Evolutionary conservation across 1,139 yeast genomes (phyloP).

Genomic region (Groenewaldozyma auringiensis): DNA sequence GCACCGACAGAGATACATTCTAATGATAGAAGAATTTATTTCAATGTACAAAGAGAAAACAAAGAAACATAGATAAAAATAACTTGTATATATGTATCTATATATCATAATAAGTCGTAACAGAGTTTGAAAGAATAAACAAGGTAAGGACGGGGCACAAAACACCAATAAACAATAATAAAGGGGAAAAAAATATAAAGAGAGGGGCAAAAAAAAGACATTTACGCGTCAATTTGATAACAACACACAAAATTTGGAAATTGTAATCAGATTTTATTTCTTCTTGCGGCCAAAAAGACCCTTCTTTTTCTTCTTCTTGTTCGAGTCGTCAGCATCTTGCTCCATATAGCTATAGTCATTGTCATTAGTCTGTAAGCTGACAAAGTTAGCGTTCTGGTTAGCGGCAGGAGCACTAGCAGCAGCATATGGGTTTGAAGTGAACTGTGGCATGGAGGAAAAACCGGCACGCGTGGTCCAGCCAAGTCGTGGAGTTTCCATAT

Average conservation of each 20-base stretch:
- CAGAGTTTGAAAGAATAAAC: background rate
- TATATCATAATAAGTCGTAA: background rate
- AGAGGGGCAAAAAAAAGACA: too few species aligned
- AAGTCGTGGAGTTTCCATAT: conserved; percentile 63
- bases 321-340: conserved; percentile 14
- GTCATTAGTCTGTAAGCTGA: conserved; percentile 10
- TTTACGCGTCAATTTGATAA: too few species aligned
- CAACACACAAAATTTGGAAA: too few species aligned
- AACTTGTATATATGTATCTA: background rate
- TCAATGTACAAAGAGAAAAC: background rate
- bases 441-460: conserved; percentile 37
- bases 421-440: conserved; percentile 35
- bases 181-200: background rate
- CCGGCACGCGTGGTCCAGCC: conserved; percentile 73
- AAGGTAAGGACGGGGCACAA: too few species aligned
- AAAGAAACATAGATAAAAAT: too few species aligned
- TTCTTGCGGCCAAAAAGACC: conserved; percentile 72
- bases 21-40: background rate
- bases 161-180: background rate
- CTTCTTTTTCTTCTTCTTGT: conserved; percentile 56
- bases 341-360: conserved; percentile 10
- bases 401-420: conserved; percentile 29
- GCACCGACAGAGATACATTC: conserved; percentile 1
- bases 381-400: conserved; percentile 11
- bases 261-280: conserved; percentile 23